Evolutionary conservation across 1,139 yeast genomes (phyloP), one percentile per base, ranked within the genome.

Genomic region (Magnusiomyces ingens): DNA sequence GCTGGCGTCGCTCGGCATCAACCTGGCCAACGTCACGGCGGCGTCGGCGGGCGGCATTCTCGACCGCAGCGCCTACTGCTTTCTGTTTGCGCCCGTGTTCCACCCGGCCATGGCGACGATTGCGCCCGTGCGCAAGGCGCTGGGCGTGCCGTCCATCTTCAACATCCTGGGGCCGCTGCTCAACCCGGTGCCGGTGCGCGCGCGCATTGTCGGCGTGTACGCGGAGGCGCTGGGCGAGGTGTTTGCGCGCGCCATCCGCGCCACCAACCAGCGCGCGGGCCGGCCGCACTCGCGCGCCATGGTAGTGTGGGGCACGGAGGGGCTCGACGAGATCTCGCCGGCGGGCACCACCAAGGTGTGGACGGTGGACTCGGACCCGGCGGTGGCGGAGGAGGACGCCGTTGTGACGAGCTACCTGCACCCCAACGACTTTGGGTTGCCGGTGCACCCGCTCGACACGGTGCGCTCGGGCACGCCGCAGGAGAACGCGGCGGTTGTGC

Each of bases 21-120:
- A 89, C 59, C 73, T 89, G 57, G 73, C 80, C 62, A 80, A 81
- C 62, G 89, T 90, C 36, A 84, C 79, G 58, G 75, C 79, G 32
- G 58, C 67, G n/a, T 80, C 87, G 1, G 84, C 90, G 1, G 87
- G 93, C 1, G 66, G 66, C 12, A 78, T 91, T 49, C 80, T 91
- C 57, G 67, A 72, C 38, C 54, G 61, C 44, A 75, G 84, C 13
- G 71, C 77, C 35, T 86, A 90, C 63, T 78, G 91, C 61, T 93
- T 87, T 66, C 74, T 93, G 41, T 85, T 87, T 67, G 99, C 99
- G 0, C 98, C 98, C 3, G 83, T 90, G 44, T 93, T 90, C 75
- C 98, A 93, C 66, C 85, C 86, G n/a, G 95, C 93, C 6, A 86
- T 93, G 95, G 89, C 81, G 40, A 76, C 78, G 55, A 93, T 91